Base-by-base conservation (phyloP, 169 alveolate genomes). In the Pseudocohnilembus persalinus region DNA sequence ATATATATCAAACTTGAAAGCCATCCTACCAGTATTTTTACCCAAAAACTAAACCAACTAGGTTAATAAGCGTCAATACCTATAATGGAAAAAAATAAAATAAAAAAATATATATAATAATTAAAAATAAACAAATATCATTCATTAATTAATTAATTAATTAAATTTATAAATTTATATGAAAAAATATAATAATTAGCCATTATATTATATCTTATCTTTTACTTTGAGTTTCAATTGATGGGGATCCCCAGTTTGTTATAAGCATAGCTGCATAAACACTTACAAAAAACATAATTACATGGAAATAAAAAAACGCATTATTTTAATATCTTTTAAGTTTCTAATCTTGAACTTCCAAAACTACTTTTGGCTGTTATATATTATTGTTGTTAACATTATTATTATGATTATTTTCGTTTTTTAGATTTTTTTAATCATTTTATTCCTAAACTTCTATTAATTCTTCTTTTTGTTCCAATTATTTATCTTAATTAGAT, bases 211-310 rank as follows among this genome's bases (percentile, higher is more conserved):
- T 49, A 11, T 49, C 4, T 49, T 49, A 49, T 11, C 4, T 83
- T 25, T 30, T 63, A 20, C 78, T 74, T n/a, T 65, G 24, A 27
- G 76, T 35, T 15, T 65, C 75, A 31, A 85, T 78, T 34, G 29
- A 72, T 25, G 89, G 89, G 64, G 83, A 33, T 30, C 90, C 84
- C 90, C 90, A 86, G 63, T 86, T 86, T 29, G 90, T 86, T 0
- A 86, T 24, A 1, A 86, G 20, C 74, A 81, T 86, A 31, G 77
- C 31, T 74, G 77, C 65, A 64, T 86, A 86, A 1, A 86, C 73
- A 34, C 79, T 35, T 4, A 87, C 68, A 31, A 82, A 63, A 31
- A 80, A 65, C 90, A 86, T 86, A 1, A 86, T 75, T 0, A 68
- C 4, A 81, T 86, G 90, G 73, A 86, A 86, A 33, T 74, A 15